phyloP scores from a whole-genome alignment of 2,329 filamentous ascomycete species.

The Penicillium sp. region DNA sequence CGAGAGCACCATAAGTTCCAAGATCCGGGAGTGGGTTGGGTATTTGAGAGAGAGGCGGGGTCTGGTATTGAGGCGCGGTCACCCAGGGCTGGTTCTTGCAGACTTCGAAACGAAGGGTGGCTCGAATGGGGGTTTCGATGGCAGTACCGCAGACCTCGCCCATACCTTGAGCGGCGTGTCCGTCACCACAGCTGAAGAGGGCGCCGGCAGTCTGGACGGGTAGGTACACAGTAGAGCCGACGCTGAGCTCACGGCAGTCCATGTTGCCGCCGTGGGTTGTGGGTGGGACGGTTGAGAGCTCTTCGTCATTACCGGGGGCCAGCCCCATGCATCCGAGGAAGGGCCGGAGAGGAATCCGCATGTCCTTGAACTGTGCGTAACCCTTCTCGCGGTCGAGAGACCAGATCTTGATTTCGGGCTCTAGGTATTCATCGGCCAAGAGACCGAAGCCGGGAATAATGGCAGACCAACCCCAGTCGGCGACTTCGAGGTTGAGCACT shows the following conservation, averaged over 20 bases:
- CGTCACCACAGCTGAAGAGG: conserved; percentile 57
- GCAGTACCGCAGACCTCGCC: conserved; percentile 59
- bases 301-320: conserved; percentile 47
- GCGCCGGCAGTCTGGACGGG: conserved; percentile 53
- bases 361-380: conserved; percentile 49
- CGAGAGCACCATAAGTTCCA: conserved; percentile 51
- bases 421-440: conserved; percentile 50
- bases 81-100: conserved; percentile 51
- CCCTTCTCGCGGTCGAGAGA: conserved; percentile 42
- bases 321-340: conserved; percentile 57
- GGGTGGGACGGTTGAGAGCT: conserved; percentile 54
- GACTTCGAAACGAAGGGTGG: conserved; percentile 51
- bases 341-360: conserved; percentile 52
- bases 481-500: conserved; percentile 48
- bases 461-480: conserved; percentile 56
- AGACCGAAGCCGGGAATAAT: conserved; percentile 55
- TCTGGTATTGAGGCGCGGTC: conserved; percentile 51
- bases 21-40: conserved; percentile 30
- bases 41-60: conserved; percentile 28
- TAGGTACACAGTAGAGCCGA: conserved; percentile 51
- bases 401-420: conserved; percentile 52
- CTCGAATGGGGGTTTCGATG: conserved; percentile 56
- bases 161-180: conserved; percentile 57
- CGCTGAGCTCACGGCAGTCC: conserved; percentile 53
- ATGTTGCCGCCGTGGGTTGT: conserved; percentile 57